Evolutionary conservation across 2,329 filamentous ascomycete species (phyloP), one percentile per base, ranked within the genome.

Genomic region (Claviceps sp.): DNA sequence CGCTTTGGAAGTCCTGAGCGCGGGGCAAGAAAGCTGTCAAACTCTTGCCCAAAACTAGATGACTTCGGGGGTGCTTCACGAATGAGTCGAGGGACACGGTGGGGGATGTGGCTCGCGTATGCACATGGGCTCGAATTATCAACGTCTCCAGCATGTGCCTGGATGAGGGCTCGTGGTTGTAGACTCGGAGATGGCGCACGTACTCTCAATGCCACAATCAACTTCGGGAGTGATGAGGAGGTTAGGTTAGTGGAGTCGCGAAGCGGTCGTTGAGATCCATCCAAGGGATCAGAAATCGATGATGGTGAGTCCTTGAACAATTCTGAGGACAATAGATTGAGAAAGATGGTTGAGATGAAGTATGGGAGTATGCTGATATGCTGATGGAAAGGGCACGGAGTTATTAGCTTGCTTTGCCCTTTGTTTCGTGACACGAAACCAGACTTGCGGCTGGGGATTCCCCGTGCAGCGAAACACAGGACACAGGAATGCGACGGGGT

Each of bases 21-120:
- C 26, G 8, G 10, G 30, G 48, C 34, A 37, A 38, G 34, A 42
- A 48, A 50, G 48, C 42, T 52, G 51, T 50, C 41, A 47, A 49
- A 47, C 39, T n/a, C 19, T 53, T 43, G 53, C 44, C 45, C 40
- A 50, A 50, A 52, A 56, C 55, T 55, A 48, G 55, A 54, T 46
- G 55, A 55, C 51, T 52, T 59, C 52, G 51, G 57, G 54, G 59
- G 55, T 56, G 62, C 59, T 59, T 65, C 60, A 65, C 59, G 63
- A 60, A 55, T 60, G 60, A 57, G 60, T 65, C 57, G 60, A 58
- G 59, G 61, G 57, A 61, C 64, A 57, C 59, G 63, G 63, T 52
- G 60, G 58, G 54, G 59, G 57, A 55, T 55, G 59, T 56, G 61
- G 59, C 64, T 67, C 66, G 65, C 64, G 65, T 68, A 64, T 62